Evolutionary conservation across 208 protist species (phyloP), one percentile per base, ranked within the genome.

Genomic region (Porcisia hertigi): DNA sequence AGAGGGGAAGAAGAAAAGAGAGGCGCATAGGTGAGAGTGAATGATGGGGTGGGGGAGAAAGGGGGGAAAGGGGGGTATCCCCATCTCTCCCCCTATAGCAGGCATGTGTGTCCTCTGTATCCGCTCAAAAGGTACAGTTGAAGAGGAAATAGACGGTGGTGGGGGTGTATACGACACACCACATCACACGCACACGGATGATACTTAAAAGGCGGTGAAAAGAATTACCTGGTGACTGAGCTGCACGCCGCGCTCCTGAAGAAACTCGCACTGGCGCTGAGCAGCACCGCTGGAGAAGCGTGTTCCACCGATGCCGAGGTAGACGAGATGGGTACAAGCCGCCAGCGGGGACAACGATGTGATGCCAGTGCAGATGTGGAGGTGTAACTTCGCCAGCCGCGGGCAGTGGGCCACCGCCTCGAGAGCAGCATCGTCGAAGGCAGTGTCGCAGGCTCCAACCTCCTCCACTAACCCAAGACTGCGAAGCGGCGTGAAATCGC

Each of bases 171-270:
- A 49, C 45, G 45, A 41, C 39, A 30, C 20, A 3, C 8, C 62
- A 18, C 12, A 30, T 5, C 18, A 49, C 39, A 47, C 20, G 18
- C 39, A 34, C 41, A 47, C 39, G n/a, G 12, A 0, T 25, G 39
- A 16, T 5, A 5, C 20, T 54, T 71, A 82, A 49, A 77, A 77
- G 39, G 41, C 55, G n/a, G 77, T 73, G 49, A 74, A 65, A 7
- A 82, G 52, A 49, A 77, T 70, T 6, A 82, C 64, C 18, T 77
- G 77, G n/a, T 77, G 77, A 39, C 74, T 76, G 47, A 82, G 77
- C 39, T 69, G 71, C 23, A 82, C 77, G 65, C 77, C 77, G 47
- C 77, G 77, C 72, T 70, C 58, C 9, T 63, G 57, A 36, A 82
- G 53, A 30, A 34, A 34, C 16, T 47, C 25, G 25, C 71, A 73